A percentile compares a stretch with the other conserved stretches of the same genome.
Evolutionary conservation across 177 flowering plant genomes (phyloP).

Genomic region (Vitis hybrid): DNA sequence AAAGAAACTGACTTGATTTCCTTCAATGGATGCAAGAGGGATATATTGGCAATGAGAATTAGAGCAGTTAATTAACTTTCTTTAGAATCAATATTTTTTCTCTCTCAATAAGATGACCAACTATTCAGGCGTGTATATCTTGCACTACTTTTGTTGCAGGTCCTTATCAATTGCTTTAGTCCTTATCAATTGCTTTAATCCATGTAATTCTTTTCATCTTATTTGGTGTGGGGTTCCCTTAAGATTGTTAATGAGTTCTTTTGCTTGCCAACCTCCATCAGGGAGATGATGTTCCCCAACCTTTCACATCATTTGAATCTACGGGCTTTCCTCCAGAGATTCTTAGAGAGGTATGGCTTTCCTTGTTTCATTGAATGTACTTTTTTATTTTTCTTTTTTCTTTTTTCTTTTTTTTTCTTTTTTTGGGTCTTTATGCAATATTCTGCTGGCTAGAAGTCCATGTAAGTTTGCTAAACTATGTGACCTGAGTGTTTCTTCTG

Average conservation of each 20-base stretch:
- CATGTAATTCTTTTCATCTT: neutral
- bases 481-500: constrained; percentile 22
- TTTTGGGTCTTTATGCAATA: constrained; percentile 5
- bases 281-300: constrained; percentile 82
- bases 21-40: too few relatives aligned
- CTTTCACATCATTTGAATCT: constrained; percentile 72
- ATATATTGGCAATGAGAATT: too few relatives aligned
- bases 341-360: constrained; percentile 70
- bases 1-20: too few relatives aligned
- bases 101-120: too few relatives aligned
- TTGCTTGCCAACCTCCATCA: constrained; percentile 16
- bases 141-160: too few relatives aligned
- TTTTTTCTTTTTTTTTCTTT: neutral
- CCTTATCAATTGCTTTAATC: neutral
- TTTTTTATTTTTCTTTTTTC: neutral
- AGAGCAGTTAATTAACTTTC: too few relatives aligned
- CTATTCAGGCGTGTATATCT: too few relatives aligned
- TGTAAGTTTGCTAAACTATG: constrained; percentile 23
- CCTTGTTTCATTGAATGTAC: neutral
- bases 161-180: too few relatives aligned
- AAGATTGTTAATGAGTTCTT: neutral
- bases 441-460: constrained; percentile 9
- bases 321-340: constrained; percentile 88
- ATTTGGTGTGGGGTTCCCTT: neutral
- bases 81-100: too few relatives aligned